Evolutionary conservation across 1,284 basidiomycete species (phyloP).

Genomic region (Heliocybe sulcata): DNA sequence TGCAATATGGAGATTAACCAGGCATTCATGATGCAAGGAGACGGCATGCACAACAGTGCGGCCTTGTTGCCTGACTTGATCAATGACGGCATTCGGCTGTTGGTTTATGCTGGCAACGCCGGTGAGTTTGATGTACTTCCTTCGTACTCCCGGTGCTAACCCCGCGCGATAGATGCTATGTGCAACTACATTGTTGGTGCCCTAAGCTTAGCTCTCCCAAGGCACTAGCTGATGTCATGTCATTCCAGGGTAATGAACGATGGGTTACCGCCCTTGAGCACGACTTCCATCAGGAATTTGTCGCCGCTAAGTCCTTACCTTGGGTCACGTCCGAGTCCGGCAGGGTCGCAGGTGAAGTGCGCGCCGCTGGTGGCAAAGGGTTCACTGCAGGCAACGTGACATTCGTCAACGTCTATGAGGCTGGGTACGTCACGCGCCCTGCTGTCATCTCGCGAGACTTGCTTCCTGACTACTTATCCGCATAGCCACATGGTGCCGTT

Average conservation of each 20-base stretch:
- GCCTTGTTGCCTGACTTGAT: constrained; percentile 69
- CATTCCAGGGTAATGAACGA: constrained; percentile 55
- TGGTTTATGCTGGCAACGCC: constrained; percentile 82
- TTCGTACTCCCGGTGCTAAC: too few species aligned
- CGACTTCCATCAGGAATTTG: constrained; percentile 58
- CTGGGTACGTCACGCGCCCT: constrained; percentile 29
- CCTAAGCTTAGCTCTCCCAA: constrained; percentile 14
- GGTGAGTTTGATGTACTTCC: too few species aligned
- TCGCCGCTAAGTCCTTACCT: constrained; percentile 35
- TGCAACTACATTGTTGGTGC: constrained; percentile 63
- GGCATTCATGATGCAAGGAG: constrained; percentile 67
- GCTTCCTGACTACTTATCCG: constrained; percentile 4
- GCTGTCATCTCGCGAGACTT: constrained; percentile 1
- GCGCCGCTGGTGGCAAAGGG: constrained; percentile 34
- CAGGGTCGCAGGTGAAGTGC: constrained; percentile 29
- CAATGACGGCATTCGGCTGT: constrained; percentile 65
- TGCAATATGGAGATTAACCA: constrained; percentile 63
- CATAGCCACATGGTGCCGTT: constrained; percentile 83
- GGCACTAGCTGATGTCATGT: constrained; percentile 2
- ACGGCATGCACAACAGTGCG: constrained; percentile 75
- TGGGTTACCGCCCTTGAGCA: constrained; percentile 63
- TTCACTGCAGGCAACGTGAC: constrained; percentile 43
- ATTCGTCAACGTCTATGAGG: constrained; percentile 44
- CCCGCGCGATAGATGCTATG: constrained; percentile 55
- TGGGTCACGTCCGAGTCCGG: constrained; percentile 32